A percentile compares a stretch with the other conserved stretches of the same genome.
Evolutionary conservation across 176 grass and related monocot genomes (phyloP).

Genomic region (Musa itinerans): DNA sequence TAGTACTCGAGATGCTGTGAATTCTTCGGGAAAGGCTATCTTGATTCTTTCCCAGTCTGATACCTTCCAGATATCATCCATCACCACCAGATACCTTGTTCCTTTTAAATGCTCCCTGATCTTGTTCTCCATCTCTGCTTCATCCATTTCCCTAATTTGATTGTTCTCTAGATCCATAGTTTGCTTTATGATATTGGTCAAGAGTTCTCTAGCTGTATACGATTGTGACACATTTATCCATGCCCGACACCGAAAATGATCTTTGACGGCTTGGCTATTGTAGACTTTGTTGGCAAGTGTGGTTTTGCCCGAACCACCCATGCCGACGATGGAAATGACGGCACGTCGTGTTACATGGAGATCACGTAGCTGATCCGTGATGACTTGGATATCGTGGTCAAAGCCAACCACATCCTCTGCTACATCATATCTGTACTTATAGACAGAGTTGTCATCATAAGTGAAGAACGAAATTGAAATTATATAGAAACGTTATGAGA

Average conservation of each 20-base stretch:
- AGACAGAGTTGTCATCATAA: no score
- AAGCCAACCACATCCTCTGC: no score
- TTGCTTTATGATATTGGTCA: background rate
- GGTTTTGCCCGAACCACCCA: background rate
- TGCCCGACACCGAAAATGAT: background rate
- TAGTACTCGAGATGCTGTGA: no score
- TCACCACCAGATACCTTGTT: background rate
- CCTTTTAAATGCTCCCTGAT: background rate
- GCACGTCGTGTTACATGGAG: background rate
- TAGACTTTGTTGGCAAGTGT: background rate
- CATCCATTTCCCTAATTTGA: background rate
- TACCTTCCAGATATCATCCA: background rate
- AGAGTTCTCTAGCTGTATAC: background rate
- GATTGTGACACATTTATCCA: background rate
- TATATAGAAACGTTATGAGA: no score
- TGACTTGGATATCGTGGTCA: no score
- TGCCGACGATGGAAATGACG: background rate
- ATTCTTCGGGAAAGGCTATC: no score
- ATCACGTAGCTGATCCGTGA: no score
- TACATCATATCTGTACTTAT: no score
- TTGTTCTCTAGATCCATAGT: background rate
- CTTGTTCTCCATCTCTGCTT: background rate
- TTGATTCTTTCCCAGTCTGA: background rate
- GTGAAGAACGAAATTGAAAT: no score
- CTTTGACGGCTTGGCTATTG: background rate